A percentile compares a stretch with the other conserved stretches of the same genome.
Evolutionary conservation across 2,329 filamentous ascomycete species (phyloP).

Genomic region (Botrytis elliptica): DNA sequence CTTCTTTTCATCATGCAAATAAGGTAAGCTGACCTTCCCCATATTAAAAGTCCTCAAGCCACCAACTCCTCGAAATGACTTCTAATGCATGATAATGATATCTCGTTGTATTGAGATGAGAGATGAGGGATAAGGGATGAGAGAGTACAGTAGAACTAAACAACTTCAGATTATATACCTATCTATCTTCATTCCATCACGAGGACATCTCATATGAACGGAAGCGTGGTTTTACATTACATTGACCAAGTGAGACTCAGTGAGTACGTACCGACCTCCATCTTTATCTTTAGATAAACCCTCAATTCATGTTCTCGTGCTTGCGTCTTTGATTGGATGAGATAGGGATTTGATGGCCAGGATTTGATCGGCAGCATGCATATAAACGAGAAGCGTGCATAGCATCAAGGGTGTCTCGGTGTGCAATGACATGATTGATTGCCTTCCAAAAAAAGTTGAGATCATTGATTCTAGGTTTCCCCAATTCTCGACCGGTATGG

Average conservation of each 20-base stretch:
- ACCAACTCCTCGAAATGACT: background rate
- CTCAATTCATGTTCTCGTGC: slow-evolving; percentile 1
- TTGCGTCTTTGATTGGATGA: slow-evolving; percentile 6
- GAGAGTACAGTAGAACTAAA: background rate
- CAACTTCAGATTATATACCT: background rate
- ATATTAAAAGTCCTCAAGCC: background rate
- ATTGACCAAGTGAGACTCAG: background rate
- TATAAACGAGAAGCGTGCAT: slow-evolving; percentile 20
- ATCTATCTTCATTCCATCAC: slow-evolving; percentile 15
- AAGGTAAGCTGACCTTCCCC: slow-evolving; percentile 4
- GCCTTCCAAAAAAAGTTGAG: slow-evolving; percentile 10
- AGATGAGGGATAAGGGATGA: too few relatives aligned
- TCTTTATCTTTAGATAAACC: background rate
- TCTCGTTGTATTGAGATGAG: too few relatives aligned
- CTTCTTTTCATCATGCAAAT: background rate
- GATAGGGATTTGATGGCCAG: background rate
- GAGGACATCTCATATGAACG: slow-evolving; percentile 13
- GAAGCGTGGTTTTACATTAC: background rate
- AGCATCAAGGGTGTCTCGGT: background rate
- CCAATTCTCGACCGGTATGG: slow-evolving; percentile 5
- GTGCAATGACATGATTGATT: slow-evolving; percentile 6
- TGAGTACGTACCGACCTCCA: background rate
- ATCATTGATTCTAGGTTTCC: slow-evolving; percentile 12
- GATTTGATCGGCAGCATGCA: slow-evolving; percentile 18
- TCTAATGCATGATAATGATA: background rate